Evolutionary conservation across 257 asterid species (phyloP), one percentile per base, ranked within the genome.

Genomic region (Misopates orontium): DNA sequence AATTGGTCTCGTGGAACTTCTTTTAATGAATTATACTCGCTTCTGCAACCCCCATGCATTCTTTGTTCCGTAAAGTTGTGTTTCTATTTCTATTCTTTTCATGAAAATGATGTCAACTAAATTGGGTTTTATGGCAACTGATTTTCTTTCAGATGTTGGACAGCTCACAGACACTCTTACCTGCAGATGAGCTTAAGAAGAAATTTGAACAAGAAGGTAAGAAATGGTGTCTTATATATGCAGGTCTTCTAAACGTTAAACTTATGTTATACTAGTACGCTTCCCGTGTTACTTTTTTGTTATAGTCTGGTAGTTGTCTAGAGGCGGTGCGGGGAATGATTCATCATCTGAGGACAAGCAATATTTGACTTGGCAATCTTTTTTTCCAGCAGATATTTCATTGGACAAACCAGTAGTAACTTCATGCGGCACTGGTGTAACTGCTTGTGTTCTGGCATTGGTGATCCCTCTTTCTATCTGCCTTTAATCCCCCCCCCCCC

Each of bases 361-460:
- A 20, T 13, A 50, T 39, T 51, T 24, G 49, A 49, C 55, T 10
- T 69, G 62, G 67, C 48, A 23, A 19, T 60, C 55, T 13, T 18
- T 71, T 7, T 62, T 49, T 62, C 72, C n/a, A n/a, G 62, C 90
- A 94, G 97, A 87, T 57, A 81, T 94, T 70, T 75, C 91, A 13
- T 44, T 88, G 80, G 96, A 94, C 69, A 73, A 51, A 25, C 93
- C 98, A 9, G 73, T 94, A 21, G 18, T 85, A 15, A 71, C 88
- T 28, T 86, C 99, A 51, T 94, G 99, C 11, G 99, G 99, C 36
- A 94, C 99, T 10, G 99, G 99, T 59, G 96, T 94, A 55, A 94
- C 99, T 45, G 98, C 99, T 21, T 94, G 99, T 71, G 62, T 94
- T 71, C 84, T 94, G 60, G 88, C 96, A 42, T 71, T 94, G 98